phyloP scores from a whole-genome alignment of 2,329 filamentous ascomycete species.

The Acarospora socialis region DNA sequence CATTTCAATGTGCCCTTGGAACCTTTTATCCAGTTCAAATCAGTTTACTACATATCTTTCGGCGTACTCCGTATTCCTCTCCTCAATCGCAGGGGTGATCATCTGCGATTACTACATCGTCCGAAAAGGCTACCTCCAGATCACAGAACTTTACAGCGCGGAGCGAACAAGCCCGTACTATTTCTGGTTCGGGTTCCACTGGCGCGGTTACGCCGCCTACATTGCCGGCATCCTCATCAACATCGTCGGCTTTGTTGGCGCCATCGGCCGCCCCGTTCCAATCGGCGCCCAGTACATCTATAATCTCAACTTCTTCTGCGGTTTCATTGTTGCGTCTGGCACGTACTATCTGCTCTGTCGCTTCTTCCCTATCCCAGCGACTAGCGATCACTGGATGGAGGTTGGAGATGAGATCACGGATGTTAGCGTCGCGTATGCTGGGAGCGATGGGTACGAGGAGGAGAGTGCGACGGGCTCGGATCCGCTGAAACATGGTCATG shows the following conservation, averaged over 20 bases:
- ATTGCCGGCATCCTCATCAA: slow-evolving; percentile 75
- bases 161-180: slow-evolving; percentile 56
- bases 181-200: slow-evolving; percentile 60
- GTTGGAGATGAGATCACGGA: slow-evolving; percentile 45
- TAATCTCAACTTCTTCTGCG: slow-evolving; percentile 79
- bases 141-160: slow-evolving; percentile 66
- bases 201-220: slow-evolving; percentile 73
- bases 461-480: too few species aligned
- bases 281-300: slow-evolving; percentile 73
- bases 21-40: slow-evolving; percentile 59
- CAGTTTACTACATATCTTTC: slow-evolving; percentile 86
- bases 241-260: slow-evolving; percentile 79
- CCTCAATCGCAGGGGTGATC: slow-evolving; percentile 85
- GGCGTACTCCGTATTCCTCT: slow-evolving; percentile 87
- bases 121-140: slow-evolving; percentile 64
- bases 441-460: slow-evolving; percentile 13
- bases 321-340: slow-evolving; percentile 54
- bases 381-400: slow-evolving; percentile 64
- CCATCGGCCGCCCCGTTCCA: slow-evolving; percentile 58
- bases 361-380: slow-evolving; percentile 58
- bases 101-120: slow-evolving; percentile 78
- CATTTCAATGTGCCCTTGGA: slow-evolving; percentile 75
- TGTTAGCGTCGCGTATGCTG: slow-evolving; percentile 16
- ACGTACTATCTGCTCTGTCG: slow-evolving; percentile 59
- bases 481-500: too few species aligned